phyloP scores from a whole-genome alignment of 192 early-diverging fungal species.

The Entomortierella parvispora region DNA sequence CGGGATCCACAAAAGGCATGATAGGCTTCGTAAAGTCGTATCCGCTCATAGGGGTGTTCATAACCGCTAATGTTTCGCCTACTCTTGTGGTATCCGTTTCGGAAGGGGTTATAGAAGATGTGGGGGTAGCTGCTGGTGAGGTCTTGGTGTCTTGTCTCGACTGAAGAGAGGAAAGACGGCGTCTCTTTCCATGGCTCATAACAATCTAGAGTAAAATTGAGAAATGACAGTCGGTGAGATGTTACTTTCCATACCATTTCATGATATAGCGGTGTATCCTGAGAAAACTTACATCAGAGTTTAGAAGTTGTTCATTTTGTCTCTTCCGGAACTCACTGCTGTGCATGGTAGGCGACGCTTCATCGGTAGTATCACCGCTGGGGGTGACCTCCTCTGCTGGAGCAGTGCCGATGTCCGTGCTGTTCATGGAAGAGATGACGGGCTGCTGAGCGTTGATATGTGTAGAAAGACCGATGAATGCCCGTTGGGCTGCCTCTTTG shows the following conservation, averaged over 20 bases:
- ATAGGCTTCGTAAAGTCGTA: slow-evolving; percentile 25
- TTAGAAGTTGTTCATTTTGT: slow-evolving; percentile 5
- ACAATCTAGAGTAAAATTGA: not conserved
- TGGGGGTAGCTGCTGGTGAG: not conserved
- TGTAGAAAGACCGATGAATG: not conserved
- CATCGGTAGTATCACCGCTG: slow-evolving; percentile 29
- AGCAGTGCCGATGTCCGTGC: not conserved
- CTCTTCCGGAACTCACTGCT: slow-evolving; percentile 25
- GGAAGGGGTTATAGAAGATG: not conserved
- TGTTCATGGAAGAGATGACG: too few relatives aligned
- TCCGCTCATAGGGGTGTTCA: not conserved
- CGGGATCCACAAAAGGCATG: slow-evolving; percentile 38
- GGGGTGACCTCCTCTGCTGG: not conserved
- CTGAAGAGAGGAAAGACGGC: slow-evolving; percentile 7
- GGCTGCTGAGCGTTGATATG: not conserved
- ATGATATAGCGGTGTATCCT: not conserved
- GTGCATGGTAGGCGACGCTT: slow-evolving; percentile 15
- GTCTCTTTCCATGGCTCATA: slow-evolving; percentile 15
- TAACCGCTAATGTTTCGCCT: not conserved
- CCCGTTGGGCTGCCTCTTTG: slow-evolving; percentile 25
- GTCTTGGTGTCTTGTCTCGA: not conserved
- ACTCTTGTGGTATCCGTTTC: not conserved
- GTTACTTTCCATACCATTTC: not conserved
- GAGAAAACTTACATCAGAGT: slow-evolving; percentile 21
- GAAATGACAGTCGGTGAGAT: not conserved